A percentile compares a stretch with the other conserved stretches of the same genome.
Evolutionary conservation across 2,329 filamentous ascomycete genomes (phyloP).

Genomic region (Calcarisporium arbuscula): DNA sequence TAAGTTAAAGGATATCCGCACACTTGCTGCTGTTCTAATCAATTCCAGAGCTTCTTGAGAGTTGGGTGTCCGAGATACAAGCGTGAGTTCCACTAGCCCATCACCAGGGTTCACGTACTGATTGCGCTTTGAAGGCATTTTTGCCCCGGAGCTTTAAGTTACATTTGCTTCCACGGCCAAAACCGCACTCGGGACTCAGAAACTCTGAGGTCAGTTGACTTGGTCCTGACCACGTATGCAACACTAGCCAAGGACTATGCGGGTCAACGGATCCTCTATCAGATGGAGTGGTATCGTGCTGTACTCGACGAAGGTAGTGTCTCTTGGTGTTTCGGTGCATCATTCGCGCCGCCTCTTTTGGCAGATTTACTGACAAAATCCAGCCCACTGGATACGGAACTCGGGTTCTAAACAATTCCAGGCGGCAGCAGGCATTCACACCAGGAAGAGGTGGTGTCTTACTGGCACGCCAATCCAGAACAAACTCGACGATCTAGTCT

Average conservation of each 20-base stretch:
- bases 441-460: constrained; percentile 44
- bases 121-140: constrained; percentile 24
- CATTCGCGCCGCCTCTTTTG: no score
- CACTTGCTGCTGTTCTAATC: constrained; percentile 8
- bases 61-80: constrained; percentile 32
- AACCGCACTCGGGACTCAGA: constrained; percentile 17
- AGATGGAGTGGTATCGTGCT: constrained; percentile 33
- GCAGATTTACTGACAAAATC: no score
- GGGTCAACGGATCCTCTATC: constrained; percentile 19
- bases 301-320: constrained; percentile 38
- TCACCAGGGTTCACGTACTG: not conserved
- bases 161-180: constrained; percentile 31
- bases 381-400: no score
- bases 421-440: constrained; percentile 32
- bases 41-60: constrained; percentile 30
- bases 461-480: constrained; percentile 51
- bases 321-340: constrained; percentile 13
- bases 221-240: constrained; percentile 42
- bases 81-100: constrained; percentile 23
- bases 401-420: no score
- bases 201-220: constrained; percentile 25
- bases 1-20: constrained; percentile 14
- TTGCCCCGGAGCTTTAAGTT: constrained; percentile 17
- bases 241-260: constrained; percentile 32
- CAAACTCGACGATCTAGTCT: constrained; percentile 38